These are phyloP conservation scores for Peniophora sp. DNA, from an alignment of 1,284 basidiomycete genomes.

Conservation along the genomic window DNA sequence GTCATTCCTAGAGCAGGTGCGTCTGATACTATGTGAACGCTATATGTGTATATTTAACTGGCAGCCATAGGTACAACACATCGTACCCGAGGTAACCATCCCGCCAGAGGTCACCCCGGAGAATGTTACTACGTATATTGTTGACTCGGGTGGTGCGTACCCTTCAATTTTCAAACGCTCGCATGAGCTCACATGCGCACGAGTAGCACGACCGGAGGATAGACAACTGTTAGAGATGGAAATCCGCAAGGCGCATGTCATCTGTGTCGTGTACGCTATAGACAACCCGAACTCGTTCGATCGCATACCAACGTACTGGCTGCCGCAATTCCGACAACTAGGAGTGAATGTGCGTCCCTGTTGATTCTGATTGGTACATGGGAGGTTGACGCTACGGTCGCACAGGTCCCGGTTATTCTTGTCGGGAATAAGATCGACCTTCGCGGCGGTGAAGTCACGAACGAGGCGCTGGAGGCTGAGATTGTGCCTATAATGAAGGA, in stretches of 20 bases:
- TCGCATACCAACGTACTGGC: slow-evolving; percentile 96
- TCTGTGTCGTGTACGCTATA: slow-evolving; percentile 95
- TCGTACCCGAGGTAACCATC: slow-evolving; percentile 93
- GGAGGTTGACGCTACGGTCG: background rate
- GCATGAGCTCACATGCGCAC: slow-evolving; percentile 9
- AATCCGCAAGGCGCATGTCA: slow-evolving; percentile 94
- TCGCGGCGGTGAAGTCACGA: slow-evolving; percentile 87
- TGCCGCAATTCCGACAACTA: slow-evolving; percentile 92
- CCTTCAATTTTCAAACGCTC: slow-evolving; percentile 1
- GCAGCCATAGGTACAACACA: slow-evolving; percentile 83
- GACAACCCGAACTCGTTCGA: slow-evolving; percentile 95
- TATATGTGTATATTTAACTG: too few relatives aligned
- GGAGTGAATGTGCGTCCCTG: slow-evolving; percentile 73
- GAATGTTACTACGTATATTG: slow-evolving; percentile 93
- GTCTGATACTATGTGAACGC: too few relatives aligned
- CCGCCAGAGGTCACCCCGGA: slow-evolving; percentile 93
- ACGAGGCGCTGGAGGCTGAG: slow-evolving; percentile 91
- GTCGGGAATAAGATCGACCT: slow-evolving; percentile 99
- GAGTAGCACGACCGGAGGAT: slow-evolving; percentile 67
- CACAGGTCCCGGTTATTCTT: slow-evolving; percentile 89
- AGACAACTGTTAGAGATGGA: slow-evolving; percentile 87
- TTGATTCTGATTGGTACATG: background rate
- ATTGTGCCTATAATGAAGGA: slow-evolving; percentile 94
- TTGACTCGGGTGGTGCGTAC: slow-evolving; percentile 84
- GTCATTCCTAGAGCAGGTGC: slow-evolving; percentile 82